A percentile compares a stretch with the other conserved stretches of the same genome.
phyloP scores from a whole-genome alignment of 2,329 filamentous ascomycete genomes.

The Clathrospora elynae region DNA sequence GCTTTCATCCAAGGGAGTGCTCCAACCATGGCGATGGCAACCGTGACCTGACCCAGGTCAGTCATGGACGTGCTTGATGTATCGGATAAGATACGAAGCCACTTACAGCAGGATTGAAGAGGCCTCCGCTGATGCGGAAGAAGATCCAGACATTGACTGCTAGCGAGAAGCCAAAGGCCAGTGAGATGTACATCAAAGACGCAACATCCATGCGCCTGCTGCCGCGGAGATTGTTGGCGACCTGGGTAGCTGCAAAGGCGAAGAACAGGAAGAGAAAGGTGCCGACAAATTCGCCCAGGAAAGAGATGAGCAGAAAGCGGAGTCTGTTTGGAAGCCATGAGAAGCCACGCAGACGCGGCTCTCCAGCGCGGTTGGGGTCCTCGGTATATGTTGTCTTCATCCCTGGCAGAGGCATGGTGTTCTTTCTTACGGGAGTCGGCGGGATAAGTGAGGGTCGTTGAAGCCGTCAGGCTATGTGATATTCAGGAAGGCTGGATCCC shows the following conservation, averaged over 20 bases:
- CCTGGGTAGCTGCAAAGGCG: conserved; percentile 47
- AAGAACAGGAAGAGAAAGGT: conserved; percentile 51
- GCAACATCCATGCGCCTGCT: conserved; percentile 29
- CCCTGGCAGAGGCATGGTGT: conserved; percentile 47
- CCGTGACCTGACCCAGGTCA: conserved; percentile 48
- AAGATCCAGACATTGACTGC: conserved; percentile 51
- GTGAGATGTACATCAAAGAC: conserved; percentile 44
- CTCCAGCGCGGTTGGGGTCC: conserved; percentile 40
- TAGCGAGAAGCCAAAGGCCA: conserved; percentile 47
- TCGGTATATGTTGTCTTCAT: conserved; percentile 45
- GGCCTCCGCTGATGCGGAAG: conserved; percentile 47
- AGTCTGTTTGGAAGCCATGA: conserved; percentile 52
- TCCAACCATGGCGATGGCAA: conserved; percentile 56
- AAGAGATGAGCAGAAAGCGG: conserved; percentile 53
- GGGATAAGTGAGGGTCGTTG: conserved; percentile 7
- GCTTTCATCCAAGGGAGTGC: conserved; percentile 54
- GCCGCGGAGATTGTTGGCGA: conserved; percentile 44
- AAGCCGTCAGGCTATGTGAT: conserved; percentile 16
- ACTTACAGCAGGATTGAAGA: conserved; percentile 49
- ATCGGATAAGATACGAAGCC: conserved; percentile 7
- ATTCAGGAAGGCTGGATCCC: neutral
- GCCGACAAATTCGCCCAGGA: conserved; percentile 51
- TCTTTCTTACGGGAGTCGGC: conserved; percentile 44
- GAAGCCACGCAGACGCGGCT: conserved; percentile 48
- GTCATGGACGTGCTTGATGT: neutral